These are phyloP conservation scores for Dendrocalamus latiflorus DNA, from an alignment of 202 grass and related monocot species.

Conservation along the genomic window DNA sequence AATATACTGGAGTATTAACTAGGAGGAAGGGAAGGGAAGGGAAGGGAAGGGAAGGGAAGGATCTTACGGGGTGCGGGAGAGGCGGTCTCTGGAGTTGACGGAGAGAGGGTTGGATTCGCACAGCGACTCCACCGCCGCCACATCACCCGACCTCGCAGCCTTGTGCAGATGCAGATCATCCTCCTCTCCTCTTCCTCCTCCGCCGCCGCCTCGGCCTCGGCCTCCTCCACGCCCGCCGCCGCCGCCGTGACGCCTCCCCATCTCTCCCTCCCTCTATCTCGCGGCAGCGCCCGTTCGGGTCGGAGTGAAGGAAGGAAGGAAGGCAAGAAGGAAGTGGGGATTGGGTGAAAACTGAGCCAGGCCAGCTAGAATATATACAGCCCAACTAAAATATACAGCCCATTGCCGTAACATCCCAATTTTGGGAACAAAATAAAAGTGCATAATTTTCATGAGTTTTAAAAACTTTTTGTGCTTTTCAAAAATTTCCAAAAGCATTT, in stretches of 20 bases:
- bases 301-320: not conserved
- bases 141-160: slow-evolving; percentile 69
- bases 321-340: not conserved
- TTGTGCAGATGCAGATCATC: slow-evolving; percentile 55
- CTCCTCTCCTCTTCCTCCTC: slow-evolving; percentile 15
- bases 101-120: slow-evolving; percentile 71
- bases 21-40: not conserved
- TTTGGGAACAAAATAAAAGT: no score
- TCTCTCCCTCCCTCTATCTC: slow-evolving; percentile 16
- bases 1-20: not conserved
- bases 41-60: not conserved
- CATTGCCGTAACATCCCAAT: no score
- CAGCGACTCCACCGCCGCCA: slow-evolving; percentile 42
- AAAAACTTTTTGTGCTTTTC: no score
- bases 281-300: not conserved
- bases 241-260: slow-evolving; percentile 45
- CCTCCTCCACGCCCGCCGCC: slow-evolving; percentile 20
- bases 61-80: slow-evolving; percentile 73
- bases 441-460: no score
- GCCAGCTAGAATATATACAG: not conserved
- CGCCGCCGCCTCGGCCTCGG: slow-evolving; percentile 13
- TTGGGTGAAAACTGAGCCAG: no score
- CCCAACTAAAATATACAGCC: no score
- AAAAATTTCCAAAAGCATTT: no score
- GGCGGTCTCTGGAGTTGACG: slow-evolving; percentile 82